Evolutionary conservation across 805 yeast genomes (phyloP).

Genomic region (Sugiyamaella qingdaonensis): DNA sequence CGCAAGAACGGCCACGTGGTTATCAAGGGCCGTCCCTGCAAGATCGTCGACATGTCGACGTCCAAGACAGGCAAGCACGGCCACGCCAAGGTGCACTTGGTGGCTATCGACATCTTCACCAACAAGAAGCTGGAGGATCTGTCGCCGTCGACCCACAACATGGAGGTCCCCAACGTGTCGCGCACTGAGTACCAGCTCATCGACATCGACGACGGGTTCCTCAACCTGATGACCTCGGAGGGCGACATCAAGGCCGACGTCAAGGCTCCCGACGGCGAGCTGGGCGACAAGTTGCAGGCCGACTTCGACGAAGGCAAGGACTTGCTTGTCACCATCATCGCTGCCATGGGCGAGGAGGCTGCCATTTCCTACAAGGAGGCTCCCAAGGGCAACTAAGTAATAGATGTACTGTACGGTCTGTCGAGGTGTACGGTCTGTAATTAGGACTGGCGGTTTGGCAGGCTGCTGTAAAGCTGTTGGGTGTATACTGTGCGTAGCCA

Average conservation of each 20-base stretch:
- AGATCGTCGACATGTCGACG: constrained; percentile 99
- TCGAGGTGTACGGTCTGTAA: background rate
- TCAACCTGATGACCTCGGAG: constrained; percentile 91
- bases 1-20: constrained; percentile 99
- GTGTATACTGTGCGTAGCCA: no score
- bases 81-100: constrained; percentile 99
- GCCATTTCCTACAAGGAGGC: constrained; percentile 98
- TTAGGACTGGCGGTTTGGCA: no score
- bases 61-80: constrained; percentile 99
- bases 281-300: constrained; percentile 87
- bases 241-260: constrained; percentile 99
- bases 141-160: constrained; percentile 99
- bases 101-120: constrained; percentile 98
- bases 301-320: constrained; percentile 99
- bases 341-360: constrained; percentile 99
- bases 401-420: constrained; percentile 2
- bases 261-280: constrained; percentile 95
- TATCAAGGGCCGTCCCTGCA: constrained; percentile 99
- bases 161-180: constrained; percentile 97
- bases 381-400: constrained; percentile 51
- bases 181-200: constrained; percentile 95
- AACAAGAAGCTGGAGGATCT: constrained; percentile 99
- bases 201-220: constrained; percentile 98
- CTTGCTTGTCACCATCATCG: constrained; percentile 89
- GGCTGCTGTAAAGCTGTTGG: no score